phyloP scores from a whole-genome alignment of 2,329 filamentous ascomycete genomes.

The Hansfordia pulvinata region DNA sequence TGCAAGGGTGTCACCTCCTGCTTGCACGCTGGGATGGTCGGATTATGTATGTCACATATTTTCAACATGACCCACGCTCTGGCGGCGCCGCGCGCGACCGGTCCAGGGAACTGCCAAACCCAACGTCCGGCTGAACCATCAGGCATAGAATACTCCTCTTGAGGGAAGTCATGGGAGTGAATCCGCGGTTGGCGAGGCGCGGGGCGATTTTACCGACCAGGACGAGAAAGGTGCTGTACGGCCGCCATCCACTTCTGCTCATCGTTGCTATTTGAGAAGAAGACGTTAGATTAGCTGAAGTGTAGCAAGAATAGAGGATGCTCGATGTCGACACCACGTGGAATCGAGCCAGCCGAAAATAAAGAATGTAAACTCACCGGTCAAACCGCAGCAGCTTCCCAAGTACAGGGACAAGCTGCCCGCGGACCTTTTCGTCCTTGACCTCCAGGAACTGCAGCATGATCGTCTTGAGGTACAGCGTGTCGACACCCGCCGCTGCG shows the following conservation, averaged over 20 bases:
- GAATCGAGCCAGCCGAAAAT: not conserved
- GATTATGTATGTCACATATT: too few relatives aligned
- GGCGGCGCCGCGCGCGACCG: too few relatives aligned
- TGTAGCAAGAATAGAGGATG: not conserved
- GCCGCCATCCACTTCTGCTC: slow-evolving; percentile 80
- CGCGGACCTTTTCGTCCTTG: slow-evolving; percentile 62
- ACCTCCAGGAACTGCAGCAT: slow-evolving; percentile 71
- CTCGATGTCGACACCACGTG: slow-evolving; percentile 1
- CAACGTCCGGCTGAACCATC: too few relatives aligned
- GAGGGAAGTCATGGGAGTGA: too few relatives aligned
- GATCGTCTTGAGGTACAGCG: slow-evolving; percentile 67
- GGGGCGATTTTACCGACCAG: slow-evolving; percentile 13
- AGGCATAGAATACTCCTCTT: too few relatives aligned
- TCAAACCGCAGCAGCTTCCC: slow-evolving; percentile 67
- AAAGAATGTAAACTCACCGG: slow-evolving; percentile 37
- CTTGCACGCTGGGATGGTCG: too few relatives aligned
- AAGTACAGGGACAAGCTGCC: slow-evolving; percentile 65
- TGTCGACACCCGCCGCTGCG: slow-evolving; percentile 23
- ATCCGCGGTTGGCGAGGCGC: too few relatives aligned
- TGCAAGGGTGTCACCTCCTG: too few relatives aligned
- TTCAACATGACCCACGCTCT: too few relatives aligned
- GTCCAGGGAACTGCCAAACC: too few relatives aligned
- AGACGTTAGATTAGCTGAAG: slow-evolving; percentile 7
- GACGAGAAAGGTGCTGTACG: slow-evolving; percentile 33
- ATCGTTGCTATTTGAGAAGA: slow-evolving; percentile 32